Base-by-base conservation (phyloP, 2,329 filamentous ascomycete species). In the Sclerotinia glacialis region DNA sequence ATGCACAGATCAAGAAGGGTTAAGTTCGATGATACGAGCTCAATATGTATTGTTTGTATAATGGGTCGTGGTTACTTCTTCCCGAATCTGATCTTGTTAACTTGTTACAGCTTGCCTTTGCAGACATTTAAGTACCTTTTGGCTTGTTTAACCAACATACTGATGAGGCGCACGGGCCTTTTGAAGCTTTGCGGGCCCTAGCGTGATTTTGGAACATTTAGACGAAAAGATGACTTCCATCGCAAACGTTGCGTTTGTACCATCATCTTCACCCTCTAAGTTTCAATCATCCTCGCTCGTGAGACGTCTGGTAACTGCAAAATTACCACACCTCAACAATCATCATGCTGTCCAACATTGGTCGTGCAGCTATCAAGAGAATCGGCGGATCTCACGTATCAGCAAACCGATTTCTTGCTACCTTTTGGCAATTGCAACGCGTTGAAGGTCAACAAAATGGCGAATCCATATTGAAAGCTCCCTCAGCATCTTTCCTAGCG, bases 311-410 rank as follows among this genome's bases (percentile, higher is more conserved):
- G 37, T 28, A 53, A 42, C 37, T 26, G 14, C 26, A 64, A n/a
- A 50, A 46, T 46, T 46, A 62, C 61, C 40, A 40, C 26, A 28
- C n/a, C 42, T 23, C 37, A 55, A 37, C 46, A 50, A 26, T 12
- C 53, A 71, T 58, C 64, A 78, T 78, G 77, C 68, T 77, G 64
- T 73, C 74, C 53, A 70, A 69, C 55, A 72, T 75, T 67, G 72
- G 75, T 64, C 74, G 76, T 65, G 71, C 74, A 37, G 71, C 76
- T 18, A 66, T 75, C 26, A 68, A 71, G 63, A 72, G 75, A 66
- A 67, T 71, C 40, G 68, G 68, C 59, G 69, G 69, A 66, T 67
- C 66, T 56, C 68, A 69, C n/a, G 23, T 62, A 53, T 72, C 74
- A 72, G 71, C 73, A 69, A 71, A 69, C 62, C 67, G 68, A 72